These are phyloP conservation scores for Globisporangium abappressorium DNA, from an alignment of 352 stramenopile species.

Conservation along the genomic window DNA sequence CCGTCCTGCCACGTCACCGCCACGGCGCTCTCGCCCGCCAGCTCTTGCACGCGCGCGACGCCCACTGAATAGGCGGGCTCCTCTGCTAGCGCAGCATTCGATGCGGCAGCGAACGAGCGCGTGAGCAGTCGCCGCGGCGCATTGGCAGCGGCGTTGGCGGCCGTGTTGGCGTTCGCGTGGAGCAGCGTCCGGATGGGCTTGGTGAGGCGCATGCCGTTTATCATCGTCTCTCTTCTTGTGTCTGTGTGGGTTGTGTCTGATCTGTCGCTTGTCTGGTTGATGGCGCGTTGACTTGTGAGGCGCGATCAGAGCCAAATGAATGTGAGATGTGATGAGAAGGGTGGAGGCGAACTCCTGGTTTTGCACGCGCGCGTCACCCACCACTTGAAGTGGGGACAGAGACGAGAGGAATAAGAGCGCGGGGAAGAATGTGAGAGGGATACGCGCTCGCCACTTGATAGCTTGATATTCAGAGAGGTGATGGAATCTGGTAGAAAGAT, in stretches of 20 bases:
- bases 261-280: slow-evolving; percentile 3
- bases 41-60: slow-evolving; percentile 48
- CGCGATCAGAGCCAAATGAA: not conserved
- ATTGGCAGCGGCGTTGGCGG: not conserved
- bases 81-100: not conserved
- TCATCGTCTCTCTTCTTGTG: not conserved
- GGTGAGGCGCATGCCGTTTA: slow-evolving; percentile 11
- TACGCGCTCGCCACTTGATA: not conserved
- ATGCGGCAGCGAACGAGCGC: not conserved
- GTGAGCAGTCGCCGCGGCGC: not conserved
- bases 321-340: not conserved
- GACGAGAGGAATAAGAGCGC: slow-evolving; percentile 1
- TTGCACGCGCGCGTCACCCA: slow-evolving; percentile 22
- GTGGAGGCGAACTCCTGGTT: slow-evolving; percentile 9
- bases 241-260: not conserved
- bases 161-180: not conserved
- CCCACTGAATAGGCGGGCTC: not conserved
- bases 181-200: slow-evolving; percentile 14
- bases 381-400: slow-evolving; percentile 15
- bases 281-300: slow-evolving; percentile 15
- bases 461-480: too few relatives aligned
- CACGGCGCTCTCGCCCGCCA: slow-evolving; percentile 48
- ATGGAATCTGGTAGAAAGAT: too few relatives aligned
- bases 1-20: slow-evolving; percentile 75
- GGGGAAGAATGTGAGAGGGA: not conserved